Conservation (phyloP, 805 yeast genomes). For the Pichia pseudocactophila region DNA sequence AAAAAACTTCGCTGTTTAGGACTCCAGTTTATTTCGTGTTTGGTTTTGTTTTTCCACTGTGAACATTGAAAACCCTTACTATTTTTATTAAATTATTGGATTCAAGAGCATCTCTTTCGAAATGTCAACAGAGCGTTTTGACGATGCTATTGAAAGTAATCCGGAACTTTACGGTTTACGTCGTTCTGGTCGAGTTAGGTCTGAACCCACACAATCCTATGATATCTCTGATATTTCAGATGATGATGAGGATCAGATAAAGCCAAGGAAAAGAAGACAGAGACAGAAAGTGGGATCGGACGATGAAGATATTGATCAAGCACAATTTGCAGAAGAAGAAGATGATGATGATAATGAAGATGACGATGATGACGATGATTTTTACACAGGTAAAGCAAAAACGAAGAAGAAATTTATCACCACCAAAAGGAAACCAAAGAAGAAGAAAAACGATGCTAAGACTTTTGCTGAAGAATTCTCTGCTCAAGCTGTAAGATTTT, state of each 20-base stretch:
- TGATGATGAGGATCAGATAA: slow-evolving; percentile 20
- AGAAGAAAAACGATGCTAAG: slow-evolving; percentile 11
- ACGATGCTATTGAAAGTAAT: slow-evolving; percentile 46
- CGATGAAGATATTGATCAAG: slow-evolving; percentile 10
- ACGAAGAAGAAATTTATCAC: slow-evolving; percentile 25
- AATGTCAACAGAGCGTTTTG: slow-evolving; percentile 14
- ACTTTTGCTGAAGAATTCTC: neutral
- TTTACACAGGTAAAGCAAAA: slow-evolving; percentile 17
- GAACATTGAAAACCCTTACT: neutral
- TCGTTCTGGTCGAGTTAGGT: slow-evolving; percentile 59
- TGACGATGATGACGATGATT: slow-evolving; percentile 28
- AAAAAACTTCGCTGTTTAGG: neutral
- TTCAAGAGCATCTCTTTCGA: neutral
- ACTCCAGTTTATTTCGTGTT: neutral
- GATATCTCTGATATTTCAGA: slow-evolving; percentile 25
- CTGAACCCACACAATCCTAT: slow-evolving; percentile 25
- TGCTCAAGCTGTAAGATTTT: slow-evolving; percentile 44
- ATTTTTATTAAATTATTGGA: neutral
- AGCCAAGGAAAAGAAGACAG: slow-evolving; percentile 14
- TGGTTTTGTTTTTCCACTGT: neutral
- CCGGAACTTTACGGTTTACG: slow-evolving; percentile 82
- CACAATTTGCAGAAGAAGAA: slow-evolving; percentile 21
- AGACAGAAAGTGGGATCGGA: slow-evolving; percentile 18
- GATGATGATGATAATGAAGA: slow-evolving; percentile 17
- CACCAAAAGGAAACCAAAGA: slow-evolving; percentile 10